Base-by-base conservation (phyloP, 1,284 basidiomycete species). In the Gymnopus androsaceus region DNA sequence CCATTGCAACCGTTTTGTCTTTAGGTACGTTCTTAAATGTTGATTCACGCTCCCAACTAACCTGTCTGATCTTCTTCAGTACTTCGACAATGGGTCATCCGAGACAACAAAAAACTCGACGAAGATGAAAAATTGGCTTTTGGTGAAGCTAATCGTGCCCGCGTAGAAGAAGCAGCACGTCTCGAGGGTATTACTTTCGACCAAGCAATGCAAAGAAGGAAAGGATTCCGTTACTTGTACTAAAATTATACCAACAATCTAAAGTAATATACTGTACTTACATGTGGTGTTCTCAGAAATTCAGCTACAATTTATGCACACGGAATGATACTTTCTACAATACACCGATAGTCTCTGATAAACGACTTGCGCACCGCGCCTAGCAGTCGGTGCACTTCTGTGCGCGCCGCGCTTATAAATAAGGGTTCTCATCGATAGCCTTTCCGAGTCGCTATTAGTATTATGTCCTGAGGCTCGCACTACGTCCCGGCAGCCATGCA, bases 101-200 rank as follows among this genome's bases (percentile, higher is more conserved):
- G 64, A 2, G 74, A 75, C 56, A 83, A 83, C 62, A 70, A 65
- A 31, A 66, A 69, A 44, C 65, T 82, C 49, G 79, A 79, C 46
- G 73, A 64, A 44, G 75, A 76, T 50, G 79, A 82, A 55, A 69
- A 69, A 48, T 64, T 70, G 1, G 73, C 75, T 3, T 63, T 79
- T 63, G 61, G 74, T 55, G 75, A 69, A 11, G 72, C 74, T 3
- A 70, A 77, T 57, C 66, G 72, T 21, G 61, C 67, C 5, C 71
- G 80, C 40, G 77, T 80, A 11, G 74, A 77, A 59, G 77, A 80
- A 55, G 80, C 78, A 3, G 80, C 79, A 7, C 69, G 69, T 55
- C 60, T 82, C 31, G 80, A 83, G 58, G 77, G 78, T 6, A 72
- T 82, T 21, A 76, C 75, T 0, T 79, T 81, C 47, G 79, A 81